Percentiles rank a stretch among this genome's conserved stretches.
Evolutionary conservation across 2,329 filamentous ascomycete species (phyloP).

Genomic region (Trichocomaceae sp.): DNA sequence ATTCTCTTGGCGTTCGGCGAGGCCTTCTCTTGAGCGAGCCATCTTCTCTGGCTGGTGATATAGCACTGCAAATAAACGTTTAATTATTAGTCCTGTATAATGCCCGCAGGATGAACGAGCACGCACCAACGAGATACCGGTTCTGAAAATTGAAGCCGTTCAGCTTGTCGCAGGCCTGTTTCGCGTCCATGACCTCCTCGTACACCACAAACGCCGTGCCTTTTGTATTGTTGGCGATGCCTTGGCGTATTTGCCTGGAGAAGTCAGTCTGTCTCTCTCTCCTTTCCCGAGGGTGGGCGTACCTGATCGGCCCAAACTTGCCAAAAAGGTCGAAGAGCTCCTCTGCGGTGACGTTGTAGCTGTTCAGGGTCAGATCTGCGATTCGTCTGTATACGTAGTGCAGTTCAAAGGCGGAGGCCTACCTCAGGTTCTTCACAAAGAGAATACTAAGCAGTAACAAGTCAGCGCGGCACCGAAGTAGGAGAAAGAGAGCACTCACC

Average conservation of each 20-base stretch:
- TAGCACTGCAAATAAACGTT: constrained; percentile 45
- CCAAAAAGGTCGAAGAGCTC: constrained; percentile 98
- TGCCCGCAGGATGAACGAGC: too few relatives aligned
- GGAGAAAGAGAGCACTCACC: constrained; percentile 52
- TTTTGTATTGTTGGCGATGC: constrained; percentile 94
- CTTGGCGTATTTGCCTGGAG: constrained; percentile 89
- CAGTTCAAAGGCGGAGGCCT: constrained; percentile 30
- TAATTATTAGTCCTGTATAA: neutral
- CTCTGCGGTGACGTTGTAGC: constrained; percentile 98
- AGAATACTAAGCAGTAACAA: constrained; percentile 64
- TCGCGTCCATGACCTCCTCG: constrained; percentile 98
- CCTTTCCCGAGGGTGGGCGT: constrained; percentile 38
- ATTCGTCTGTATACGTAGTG: too few relatives aligned
- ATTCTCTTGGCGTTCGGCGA: constrained; percentile 89
- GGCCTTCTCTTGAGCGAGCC: constrained; percentile 83
- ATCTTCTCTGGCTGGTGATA: constrained; percentile 75
- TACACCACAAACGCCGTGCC: constrained; percentile 99
- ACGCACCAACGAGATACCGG: constrained; percentile 93
- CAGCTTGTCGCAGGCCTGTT: constrained; percentile 97
- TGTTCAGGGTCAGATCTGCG: too few relatives aligned
- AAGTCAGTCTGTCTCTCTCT: too few relatives aligned
- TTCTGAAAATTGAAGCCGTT: constrained; percentile 99
- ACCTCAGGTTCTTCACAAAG: constrained; percentile 99
- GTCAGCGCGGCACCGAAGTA: neutral
- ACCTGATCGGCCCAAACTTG: constrained; percentile 94